These are phyloP conservation scores for Magnolia changhungtana DNA, from an alignment of 164 flowering plant genomes.

Conservation along the genomic window DNA sequence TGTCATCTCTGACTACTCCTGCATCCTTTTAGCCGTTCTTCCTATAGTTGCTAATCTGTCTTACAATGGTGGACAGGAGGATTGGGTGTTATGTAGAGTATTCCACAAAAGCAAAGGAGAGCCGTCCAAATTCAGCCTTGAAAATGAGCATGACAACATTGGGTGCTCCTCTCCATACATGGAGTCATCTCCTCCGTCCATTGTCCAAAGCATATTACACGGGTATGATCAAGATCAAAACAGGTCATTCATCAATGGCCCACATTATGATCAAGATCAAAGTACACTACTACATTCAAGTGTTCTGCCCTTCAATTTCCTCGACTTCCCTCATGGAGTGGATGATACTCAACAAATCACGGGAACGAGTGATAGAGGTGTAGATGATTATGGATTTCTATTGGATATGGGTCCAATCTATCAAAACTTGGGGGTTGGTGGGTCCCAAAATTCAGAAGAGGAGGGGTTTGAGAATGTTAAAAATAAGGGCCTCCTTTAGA, in stretches of 20 bases:
- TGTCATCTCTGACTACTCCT: too few relatives aligned
- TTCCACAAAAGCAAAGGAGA: slow-evolving; percentile 56
- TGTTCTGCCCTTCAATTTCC: slow-evolving; percentile 17
- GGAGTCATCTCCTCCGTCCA: slow-evolving; percentile 15
- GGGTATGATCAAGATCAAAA: slow-evolving; percentile 16
- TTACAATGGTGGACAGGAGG: slow-evolving; percentile 44
- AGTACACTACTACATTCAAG: slow-evolving; percentile 20
- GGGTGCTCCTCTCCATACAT: slow-evolving; percentile 11
- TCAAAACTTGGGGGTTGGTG: slow-evolving; percentile 25
- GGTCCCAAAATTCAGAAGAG: slow-evolving; percentile 27
- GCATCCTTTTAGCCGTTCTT: too few relatives aligned
- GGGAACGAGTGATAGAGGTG: slow-evolving; percentile 13
- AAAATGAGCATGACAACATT: slow-evolving; percentile 18
- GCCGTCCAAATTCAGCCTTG: slow-evolving; percentile 12
- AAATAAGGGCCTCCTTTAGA: too few relatives aligned
- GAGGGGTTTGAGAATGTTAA: slow-evolving; percentile 17
- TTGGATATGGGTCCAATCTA: slow-evolving; percentile 48
- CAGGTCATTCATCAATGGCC: slow-evolving; percentile 7
- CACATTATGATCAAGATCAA: slow-evolving; percentile 8
- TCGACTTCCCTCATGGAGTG: slow-evolving; percentile 18
- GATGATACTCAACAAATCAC: slow-evolving; percentile 8
- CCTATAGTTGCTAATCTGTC: too few relatives aligned
- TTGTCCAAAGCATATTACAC: slow-evolving; percentile 9
- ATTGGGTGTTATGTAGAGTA: slow-evolving; percentile 84
- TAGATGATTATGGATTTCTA: slow-evolving; percentile 39